phyloP scores from a whole-genome alignment of 1,284 basidiomycete genomes.

The Puccinia hordei region DNA sequence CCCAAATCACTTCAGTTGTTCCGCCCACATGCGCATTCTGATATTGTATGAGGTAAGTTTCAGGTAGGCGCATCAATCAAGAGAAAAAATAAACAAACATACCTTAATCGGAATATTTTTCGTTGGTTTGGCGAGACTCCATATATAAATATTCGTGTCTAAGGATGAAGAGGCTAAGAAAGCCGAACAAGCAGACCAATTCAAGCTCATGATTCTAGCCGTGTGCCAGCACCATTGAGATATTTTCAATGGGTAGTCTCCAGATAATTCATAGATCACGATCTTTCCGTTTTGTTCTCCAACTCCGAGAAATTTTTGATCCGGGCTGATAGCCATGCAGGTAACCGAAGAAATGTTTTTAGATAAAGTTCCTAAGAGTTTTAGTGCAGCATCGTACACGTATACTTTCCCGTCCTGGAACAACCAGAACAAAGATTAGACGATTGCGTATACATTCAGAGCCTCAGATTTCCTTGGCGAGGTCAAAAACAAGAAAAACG shows the following conservation, averaged over 20 bases:
- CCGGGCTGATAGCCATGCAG: slow-evolving; percentile 76
- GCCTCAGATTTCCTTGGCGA: not conserved
- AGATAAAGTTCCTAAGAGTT: slow-evolving; percentile 63
- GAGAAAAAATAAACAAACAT: slow-evolving; percentile 54
- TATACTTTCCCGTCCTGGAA: slow-evolving; percentile 72
- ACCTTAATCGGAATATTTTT: slow-evolving; percentile 77
- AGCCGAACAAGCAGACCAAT: slow-evolving; percentile 73
- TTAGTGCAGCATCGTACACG: slow-evolving; percentile 62
- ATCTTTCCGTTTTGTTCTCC: slow-evolving; percentile 75
- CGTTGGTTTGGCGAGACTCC: slow-evolving; percentile 75
- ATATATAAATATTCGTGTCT: slow-evolving; percentile 89
- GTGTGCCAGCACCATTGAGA: slow-evolving; percentile 86
- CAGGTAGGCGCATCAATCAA: not conserved
- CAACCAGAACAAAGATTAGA: not conserved
- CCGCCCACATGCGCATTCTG: slow-evolving; percentile 49
- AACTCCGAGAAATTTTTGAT: slow-evolving; percentile 62
- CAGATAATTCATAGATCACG: slow-evolving; percentile 72
- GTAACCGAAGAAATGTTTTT: slow-evolving; percentile 74
- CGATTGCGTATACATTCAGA: not conserved
- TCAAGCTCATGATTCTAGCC: slow-evolving; percentile 75
- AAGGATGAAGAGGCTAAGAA: slow-evolving; percentile 83
- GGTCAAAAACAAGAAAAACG: slow-evolving; percentile 53
- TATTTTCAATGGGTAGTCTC: slow-evolving; percentile 64
- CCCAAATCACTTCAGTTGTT: slow-evolving; percentile 43
- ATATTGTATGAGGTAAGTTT: not conserved